Conservation (phyloP, 2,329 filamentous ascomycete species). For the Phoma herbarum region DNA sequence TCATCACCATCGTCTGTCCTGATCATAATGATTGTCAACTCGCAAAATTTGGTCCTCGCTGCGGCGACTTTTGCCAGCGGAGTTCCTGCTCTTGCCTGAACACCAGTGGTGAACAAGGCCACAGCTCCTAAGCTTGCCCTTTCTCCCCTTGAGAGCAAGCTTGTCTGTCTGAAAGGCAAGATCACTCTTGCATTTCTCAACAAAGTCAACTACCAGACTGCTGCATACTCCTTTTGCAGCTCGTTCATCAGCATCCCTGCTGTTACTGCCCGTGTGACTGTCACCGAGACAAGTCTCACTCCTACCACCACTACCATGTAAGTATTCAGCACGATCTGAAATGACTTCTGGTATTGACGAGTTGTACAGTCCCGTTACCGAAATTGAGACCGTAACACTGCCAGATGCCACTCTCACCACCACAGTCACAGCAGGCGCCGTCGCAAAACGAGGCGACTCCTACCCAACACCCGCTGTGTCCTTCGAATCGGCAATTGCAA, state of each 20-base stretch:
- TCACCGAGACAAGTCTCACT: slow-evolving; percentile 1
- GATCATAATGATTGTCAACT: not conserved
- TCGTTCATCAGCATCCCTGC: not conserved
- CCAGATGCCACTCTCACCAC: not conserved
- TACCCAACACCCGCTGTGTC: not conserved
- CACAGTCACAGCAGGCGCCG: not conserved
- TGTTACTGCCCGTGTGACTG: not conserved
- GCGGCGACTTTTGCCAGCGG: not conserved
- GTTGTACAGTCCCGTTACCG: not conserved
- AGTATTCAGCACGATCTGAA: not conserved
- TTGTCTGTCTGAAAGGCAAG: not conserved
- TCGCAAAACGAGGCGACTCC: not conserved
- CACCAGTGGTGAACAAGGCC: not conserved
- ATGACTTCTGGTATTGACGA: not conserved
- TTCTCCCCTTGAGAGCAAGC: not conserved
- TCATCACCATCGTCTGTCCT: not conserved
- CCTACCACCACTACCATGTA: slow-evolving; percentile 1
- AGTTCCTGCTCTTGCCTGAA: not conserved
- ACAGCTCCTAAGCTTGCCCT: not conserved
- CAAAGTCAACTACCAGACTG: not conserved
- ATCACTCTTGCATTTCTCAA: not conserved
- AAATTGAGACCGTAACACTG: not conserved
- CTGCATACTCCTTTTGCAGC: not conserved
- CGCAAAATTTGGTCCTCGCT: not conserved
- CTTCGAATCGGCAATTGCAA: not conserved